Conservation (phyloP, 352 stramenopile species). For the Aphanomyces cochlioides region DNA sequence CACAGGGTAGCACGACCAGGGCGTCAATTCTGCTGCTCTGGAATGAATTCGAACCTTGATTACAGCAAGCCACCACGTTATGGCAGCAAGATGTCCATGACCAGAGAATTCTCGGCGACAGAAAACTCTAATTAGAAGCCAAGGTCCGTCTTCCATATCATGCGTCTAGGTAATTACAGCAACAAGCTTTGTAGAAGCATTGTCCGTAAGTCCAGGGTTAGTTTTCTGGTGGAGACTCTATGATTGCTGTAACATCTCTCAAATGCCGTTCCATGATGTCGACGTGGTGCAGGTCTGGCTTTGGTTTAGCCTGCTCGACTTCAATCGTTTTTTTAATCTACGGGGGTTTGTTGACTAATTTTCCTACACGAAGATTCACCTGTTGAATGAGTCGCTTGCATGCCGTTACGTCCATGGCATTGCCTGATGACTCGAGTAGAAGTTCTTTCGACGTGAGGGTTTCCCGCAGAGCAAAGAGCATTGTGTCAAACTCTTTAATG, state of each 20-base stretch:
- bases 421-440: slow-evolving; percentile 6
- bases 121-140: no score
- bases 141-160: no score
- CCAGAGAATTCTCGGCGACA: no score
- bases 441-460: slow-evolving; percentile 29
- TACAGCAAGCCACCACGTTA: no score
- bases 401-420: not conserved
- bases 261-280: slow-evolving; percentile 10
- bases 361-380: not conserved
- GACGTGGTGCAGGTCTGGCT: not conserved
- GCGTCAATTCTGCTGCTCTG: no score
- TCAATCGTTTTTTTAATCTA: slow-evolving; percentile 17
- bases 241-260: not conserved
- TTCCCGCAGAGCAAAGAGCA: slow-evolving; percentile 50
- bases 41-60: no score
- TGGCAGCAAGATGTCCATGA: no score
- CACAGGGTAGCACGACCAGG: no score
- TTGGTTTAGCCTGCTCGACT: not conserved
- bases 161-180: no score
- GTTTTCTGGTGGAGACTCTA: not conserved
- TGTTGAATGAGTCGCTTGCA: slow-evolving; percentile 1
- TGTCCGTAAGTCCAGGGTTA: no score
- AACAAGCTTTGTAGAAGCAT: no score
- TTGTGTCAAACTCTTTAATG: slow-evolving; percentile 59
- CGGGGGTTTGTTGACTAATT: not conserved